Base-by-base conservation (phyloP, 2,329 filamentous ascomycete genomes). In the Pseudocercospora fuligena region DNA sequence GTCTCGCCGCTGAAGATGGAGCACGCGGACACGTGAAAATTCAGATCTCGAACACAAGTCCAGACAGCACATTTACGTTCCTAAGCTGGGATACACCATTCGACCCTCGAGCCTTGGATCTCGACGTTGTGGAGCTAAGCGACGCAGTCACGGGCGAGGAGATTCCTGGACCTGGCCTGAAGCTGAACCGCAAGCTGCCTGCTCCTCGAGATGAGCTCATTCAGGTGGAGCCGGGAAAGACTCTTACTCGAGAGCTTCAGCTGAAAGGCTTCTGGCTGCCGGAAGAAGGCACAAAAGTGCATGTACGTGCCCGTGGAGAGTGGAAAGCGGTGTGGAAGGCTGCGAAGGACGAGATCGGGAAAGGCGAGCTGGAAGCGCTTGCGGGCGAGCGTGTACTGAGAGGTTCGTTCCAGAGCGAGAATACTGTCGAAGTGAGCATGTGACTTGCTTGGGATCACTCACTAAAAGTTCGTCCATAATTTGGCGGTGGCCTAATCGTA, bases 81-180 rank as follows among this genome's bases (percentile, higher is more conserved):
- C 69, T 80, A 25, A 78, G 73, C 72, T 82, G 79, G 80, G 74
- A 76, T 60, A 78, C 78, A 5, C 78, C 78, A 11, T 70, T 81
- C 31, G 79, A 82, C 59, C 64, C 74, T 5, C 69, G 75, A 33
- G 79, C 78, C 5, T 62, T 77, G 12, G 78, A 78, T 27, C 73
- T 79, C 1, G 79, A 79, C 25, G 73, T 81, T 5, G 77, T 81
- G 67, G 74, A 68, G 11, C 71, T 81, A 16, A 66, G 66, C 9
- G 69, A 80, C 60, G 68, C 65, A 19, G 69, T 70, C 0, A 73
- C 73, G 12, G 75, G 73, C 1, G 60, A 74, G 2, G 72, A 76
- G 25, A 61, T 80, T 5, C 62, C 74, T 46, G 75, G 75, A 3
- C 65, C 75, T 12, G 66, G 72, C 1, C 54, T 80, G 29, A 78